These are phyloP conservation scores for Rhynchosporium agropyri DNA, from an alignment of 2,329 filamentous ascomycete genomes.

Conservation along the genomic window DNA sequence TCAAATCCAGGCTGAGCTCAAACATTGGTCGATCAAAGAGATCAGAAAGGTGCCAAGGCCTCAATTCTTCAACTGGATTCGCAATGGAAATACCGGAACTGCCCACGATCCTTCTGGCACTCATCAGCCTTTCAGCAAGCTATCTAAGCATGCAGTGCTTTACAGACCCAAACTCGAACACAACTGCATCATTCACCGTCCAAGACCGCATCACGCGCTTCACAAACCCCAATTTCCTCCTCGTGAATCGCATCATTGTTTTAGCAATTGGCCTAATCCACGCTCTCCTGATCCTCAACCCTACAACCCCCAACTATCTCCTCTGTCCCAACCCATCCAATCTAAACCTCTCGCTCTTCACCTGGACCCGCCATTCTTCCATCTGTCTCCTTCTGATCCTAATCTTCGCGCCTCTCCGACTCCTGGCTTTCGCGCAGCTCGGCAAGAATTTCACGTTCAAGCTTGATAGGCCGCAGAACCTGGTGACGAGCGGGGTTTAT, in stretches of 20 bases:
- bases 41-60: no score
- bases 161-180: constrained; percentile 21
- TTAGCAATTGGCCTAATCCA: constrained; percentile 19
- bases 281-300: constrained; percentile 17
- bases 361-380: constrained; percentile 34
- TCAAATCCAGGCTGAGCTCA: no score
- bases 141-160: constrained; percentile 21
- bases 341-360: constrained; percentile 32
- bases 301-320: constrained; percentile 1
- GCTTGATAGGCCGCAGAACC: constrained; percentile 57
- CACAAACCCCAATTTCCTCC: constrained; percentile 11
- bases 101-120: constrained; percentile 10
- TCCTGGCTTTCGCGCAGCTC: constrained; percentile 49
- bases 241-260: constrained; percentile 10
- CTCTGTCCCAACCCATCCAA: constrained; percentile 22
- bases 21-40: no score
- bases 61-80: no score
- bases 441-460: constrained; percentile 58
- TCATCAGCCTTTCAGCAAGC: constrained; percentile 17
- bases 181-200: background rate
- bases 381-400: constrained; percentile 33
- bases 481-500: constrained; percentile 83
- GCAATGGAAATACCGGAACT: constrained; percentile 7
- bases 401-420: constrained; percentile 38
- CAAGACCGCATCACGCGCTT: constrained; percentile 15